Evolutionary conservation across 1,139 yeast species (phyloP).

Genomic region (Lodderomyces oxycetoniae): DNA sequence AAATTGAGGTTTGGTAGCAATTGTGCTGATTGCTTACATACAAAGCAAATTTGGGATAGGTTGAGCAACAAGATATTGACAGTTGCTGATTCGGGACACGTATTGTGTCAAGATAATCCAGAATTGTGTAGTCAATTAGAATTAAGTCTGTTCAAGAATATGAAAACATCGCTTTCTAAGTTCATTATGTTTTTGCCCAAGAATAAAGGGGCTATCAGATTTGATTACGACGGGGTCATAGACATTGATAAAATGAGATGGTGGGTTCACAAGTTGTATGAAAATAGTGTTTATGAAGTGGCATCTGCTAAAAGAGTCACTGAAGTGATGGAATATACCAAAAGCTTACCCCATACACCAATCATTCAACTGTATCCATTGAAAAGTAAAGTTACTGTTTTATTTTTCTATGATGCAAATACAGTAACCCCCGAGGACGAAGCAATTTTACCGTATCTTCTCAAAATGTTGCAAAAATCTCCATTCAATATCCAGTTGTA

Average conservation of each 20-base stretch:
- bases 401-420: constrained; percentile 51
- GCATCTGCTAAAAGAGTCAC: constrained; percentile 36
- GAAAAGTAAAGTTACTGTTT: constrained; percentile 42
- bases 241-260: constrained; percentile 28
- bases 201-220: constrained; percentile 27
- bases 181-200: constrained; percentile 41
- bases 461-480: constrained; percentile 53
- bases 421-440: constrained; percentile 56
- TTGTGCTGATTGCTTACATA: constrained; percentile 48
- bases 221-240: constrained; percentile 31
- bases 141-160: constrained; percentile 23
- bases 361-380: constrained; percentile 38
- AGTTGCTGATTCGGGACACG: constrained; percentile 49
- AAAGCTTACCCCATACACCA: constrained; percentile 30
- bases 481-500: constrained; percentile 53
- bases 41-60: constrained; percentile 54
- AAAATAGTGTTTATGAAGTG: constrained; percentile 36
- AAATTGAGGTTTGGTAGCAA: constrained; percentile 29
- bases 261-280: constrained; percentile 30
- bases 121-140: constrained; percentile 51
- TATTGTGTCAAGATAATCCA: constrained; percentile 51
- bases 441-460: constrained; percentile 52
- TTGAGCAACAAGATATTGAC: constrained; percentile 46
- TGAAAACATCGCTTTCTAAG: constrained; percentile 20
- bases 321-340: constrained; percentile 37